Percentiles rank a stretch among this genome's conserved stretches.
phyloP scores from a whole-genome alignment of 495 filamentous ascomycete genomes.

The Podospora pseudoanserina region DNA sequence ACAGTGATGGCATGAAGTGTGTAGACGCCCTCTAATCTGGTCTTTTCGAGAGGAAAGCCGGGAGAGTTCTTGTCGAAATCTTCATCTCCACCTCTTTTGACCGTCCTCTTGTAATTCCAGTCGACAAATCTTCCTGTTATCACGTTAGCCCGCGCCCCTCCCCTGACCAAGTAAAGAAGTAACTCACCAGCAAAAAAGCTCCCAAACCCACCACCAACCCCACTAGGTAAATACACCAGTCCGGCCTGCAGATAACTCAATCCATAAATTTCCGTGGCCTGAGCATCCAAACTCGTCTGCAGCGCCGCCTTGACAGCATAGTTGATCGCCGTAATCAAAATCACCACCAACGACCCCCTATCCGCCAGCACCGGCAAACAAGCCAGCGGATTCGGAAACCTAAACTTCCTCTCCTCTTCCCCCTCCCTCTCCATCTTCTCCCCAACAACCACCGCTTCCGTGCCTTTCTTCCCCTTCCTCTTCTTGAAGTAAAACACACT shows the following conservation, averaged over 20 bases:
- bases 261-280: constrained; percentile 52
- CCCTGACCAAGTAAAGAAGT: neutral
- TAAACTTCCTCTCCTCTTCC: neutral
- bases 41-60: constrained; percentile 62
- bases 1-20: constrained; percentile 3
- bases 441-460: neutral
- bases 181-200: constrained; percentile 38
- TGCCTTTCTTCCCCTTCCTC: neutral
- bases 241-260: constrained; percentile 58
- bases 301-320: constrained; percentile 55
- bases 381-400: constrained; percentile 11
- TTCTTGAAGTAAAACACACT: neutral
- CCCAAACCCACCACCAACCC: constrained; percentile 61
- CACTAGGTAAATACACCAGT: constrained; percentile 54
- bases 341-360: constrained; percentile 11
- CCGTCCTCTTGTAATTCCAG: constrained; percentile 46
- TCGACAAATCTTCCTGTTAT: constrained; percentile 46
- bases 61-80: constrained; percentile 14
- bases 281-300: constrained; percentile 29
- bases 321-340: constrained; percentile 11
- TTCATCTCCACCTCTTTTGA: constrained; percentile 1
- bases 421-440: neutral
- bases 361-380: constrained; percentile 14
- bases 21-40: constrained; percentile 48
- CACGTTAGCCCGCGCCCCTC: neutral